Evolutionary conservation across 345 rosid genomes (phyloP), one percentile per base, ranked within the genome.

Genomic region (Euphorbia lathyris): DNA sequence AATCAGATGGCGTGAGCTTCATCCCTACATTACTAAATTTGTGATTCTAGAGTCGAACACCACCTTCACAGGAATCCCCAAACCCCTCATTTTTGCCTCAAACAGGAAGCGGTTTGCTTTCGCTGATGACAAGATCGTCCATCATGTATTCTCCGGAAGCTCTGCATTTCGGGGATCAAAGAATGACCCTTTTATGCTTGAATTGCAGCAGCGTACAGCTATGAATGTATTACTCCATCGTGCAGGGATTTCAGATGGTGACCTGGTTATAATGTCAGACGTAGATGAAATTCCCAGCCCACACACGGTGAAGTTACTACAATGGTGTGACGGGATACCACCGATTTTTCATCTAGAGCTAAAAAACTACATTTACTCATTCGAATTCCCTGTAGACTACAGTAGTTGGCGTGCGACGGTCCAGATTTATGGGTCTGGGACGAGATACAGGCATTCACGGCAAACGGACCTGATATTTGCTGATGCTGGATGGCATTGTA

Each of bases 401-500:
- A 88, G 89, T 63, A 91, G 93, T 72, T 94, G 99, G 97, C 82
- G 96, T 48, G 84, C 97, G 12, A 78, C 90, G 3, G 71, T 85
- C 58, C 91, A 90, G 36, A 69, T 85, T 13, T 90, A 77, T 26
- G 69, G 78, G 34, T 74, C 77, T 6, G 58, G 77, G 79, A 87
- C 91, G 10, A 67, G 75, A n/a, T 95, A 95, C 68, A 80, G 93
- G 7, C 99, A 95, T 67, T 90, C 96, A 0, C 84, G 98, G 48
- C 91, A 83, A 70, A 74, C 88, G 0, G 82, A 91, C 58, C 63
- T 83, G 45, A 73, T 94, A n/a, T 73, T 94, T 30, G 80, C 98
- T 0, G 95, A 94, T 32, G 95, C 96, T 20, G 97, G 97, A 17
- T 94, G 98, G 97, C 98, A 94, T 75, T 94, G 96, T 48, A 90